Evolutionary conservation across 176 grass and related monocot species (phyloP).

Genomic region (Olyra latifolia): DNA sequence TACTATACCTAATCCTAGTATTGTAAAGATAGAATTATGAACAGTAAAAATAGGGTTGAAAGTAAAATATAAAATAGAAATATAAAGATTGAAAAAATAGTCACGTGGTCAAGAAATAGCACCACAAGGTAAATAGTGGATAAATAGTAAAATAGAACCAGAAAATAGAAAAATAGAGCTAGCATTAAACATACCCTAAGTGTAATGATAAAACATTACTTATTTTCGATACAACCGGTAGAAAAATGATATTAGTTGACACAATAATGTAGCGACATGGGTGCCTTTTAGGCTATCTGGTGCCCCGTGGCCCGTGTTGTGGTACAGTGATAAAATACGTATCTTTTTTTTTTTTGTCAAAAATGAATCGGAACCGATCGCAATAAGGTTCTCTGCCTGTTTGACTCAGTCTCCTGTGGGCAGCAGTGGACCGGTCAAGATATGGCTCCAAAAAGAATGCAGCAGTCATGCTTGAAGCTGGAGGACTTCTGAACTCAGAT

Average conservation of each 20-base stretch:
- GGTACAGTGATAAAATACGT: conserved; percentile 2
- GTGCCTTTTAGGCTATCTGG: not conserved
- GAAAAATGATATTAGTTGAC: not conserved
- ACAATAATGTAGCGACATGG: conserved; percentile 4
- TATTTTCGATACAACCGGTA: not conserved
- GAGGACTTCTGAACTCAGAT: not conserved
- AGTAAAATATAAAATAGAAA: too few relatives aligned
- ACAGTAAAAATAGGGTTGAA: too few relatives aligned
- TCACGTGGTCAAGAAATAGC: too few relatives aligned
- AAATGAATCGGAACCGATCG: not conserved
- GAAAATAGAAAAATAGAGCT: too few relatives aligned
- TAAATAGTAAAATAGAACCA: too few relatives aligned
- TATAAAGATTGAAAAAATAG: too few relatives aligned
- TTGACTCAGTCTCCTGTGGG: not conserved
- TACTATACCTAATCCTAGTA: too few relatives aligned
- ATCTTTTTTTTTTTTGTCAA: not conserved
- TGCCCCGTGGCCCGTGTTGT: not conserved
- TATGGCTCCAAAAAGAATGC: conserved; percentile 5
- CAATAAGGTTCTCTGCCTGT: not conserved
- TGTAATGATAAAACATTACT: not conserved
- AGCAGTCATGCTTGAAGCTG: not conserved
- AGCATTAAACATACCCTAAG: too few relatives aligned
- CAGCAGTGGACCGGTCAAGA: not conserved
- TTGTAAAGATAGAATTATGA: too few relatives aligned
- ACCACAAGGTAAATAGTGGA: too few relatives aligned